Evolutionary conservation across 1,139 yeast genomes (phyloP).

Genomic region (Saccharomyces hybrid): DNA sequence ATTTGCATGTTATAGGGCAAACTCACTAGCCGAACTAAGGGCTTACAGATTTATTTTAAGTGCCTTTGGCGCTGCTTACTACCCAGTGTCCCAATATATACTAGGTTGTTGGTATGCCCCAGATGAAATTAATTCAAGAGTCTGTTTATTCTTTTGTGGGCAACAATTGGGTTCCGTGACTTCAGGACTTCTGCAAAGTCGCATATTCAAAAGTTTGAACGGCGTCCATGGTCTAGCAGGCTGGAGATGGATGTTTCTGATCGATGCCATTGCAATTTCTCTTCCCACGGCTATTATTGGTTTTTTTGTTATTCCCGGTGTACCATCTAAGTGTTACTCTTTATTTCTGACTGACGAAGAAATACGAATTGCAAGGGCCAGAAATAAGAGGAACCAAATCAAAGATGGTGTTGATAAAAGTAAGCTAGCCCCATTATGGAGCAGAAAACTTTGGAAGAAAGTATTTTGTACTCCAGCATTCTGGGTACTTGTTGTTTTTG

Average conservation of each 20-base stretch:
- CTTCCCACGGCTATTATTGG: slow-evolving; percentile 49
- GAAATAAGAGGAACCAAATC: slow-evolving; percentile 39
- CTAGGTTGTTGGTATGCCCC: slow-evolving; percentile 66
- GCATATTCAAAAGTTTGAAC: slow-evolving; percentile 43
- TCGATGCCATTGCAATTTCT: slow-evolving; percentile 58
- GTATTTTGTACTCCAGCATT: slow-evolving; percentile 28
- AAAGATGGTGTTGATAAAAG: slow-evolving; percentile 21
- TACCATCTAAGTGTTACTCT: slow-evolving; percentile 49
- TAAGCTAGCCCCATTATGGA: slow-evolving; percentile 23
- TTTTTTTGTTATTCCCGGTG: slow-evolving; percentile 58
- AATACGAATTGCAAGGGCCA: slow-evolving; percentile 50
- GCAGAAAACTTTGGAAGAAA: slow-evolving; percentile 28
- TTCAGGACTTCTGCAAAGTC: slow-evolving; percentile 50
- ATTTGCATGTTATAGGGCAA: slow-evolving; percentile 44
- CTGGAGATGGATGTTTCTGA: slow-evolving; percentile 76
- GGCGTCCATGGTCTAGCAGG: slow-evolving; percentile 51
- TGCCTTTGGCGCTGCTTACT: slow-evolving; percentile 57
- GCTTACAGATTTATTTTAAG: slow-evolving; percentile 57
- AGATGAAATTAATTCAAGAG: slow-evolving; percentile 43
- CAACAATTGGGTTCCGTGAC: slow-evolving; percentile 51
- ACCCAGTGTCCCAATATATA: slow-evolving; percentile 56
- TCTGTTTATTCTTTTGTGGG: slow-evolving; percentile 38
- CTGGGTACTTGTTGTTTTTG: slow-evolving; percentile 31
- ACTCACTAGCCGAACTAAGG: slow-evolving; percentile 42
- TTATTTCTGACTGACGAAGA: slow-evolving; percentile 54